Base-by-base conservation (phyloP, 768 basidiomycete genomes). In the Psilocybe sp. region DNA sequence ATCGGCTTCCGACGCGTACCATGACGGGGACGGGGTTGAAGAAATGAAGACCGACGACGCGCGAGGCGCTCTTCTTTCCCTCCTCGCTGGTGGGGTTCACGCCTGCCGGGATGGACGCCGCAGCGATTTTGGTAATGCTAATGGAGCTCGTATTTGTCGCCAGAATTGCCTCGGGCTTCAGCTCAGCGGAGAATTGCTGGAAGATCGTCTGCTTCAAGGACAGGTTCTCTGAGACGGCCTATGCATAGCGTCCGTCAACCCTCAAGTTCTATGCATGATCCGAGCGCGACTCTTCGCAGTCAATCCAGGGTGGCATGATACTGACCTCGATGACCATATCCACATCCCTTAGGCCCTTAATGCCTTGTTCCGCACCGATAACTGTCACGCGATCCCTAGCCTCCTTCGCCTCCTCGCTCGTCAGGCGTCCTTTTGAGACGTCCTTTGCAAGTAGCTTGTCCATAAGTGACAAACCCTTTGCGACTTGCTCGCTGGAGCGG, bases 21-120 rank as follows among this genome's bases (percentile, higher is more conserved):
- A 97, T 97, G 31, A 96, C 89, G 2, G 95, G 95, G 4, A 97
- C 95, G 4, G 95, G 95, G 61, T 98, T 96, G 74, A 97, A 96
- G 75, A 94, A 97, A 65, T 96, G 93, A 37, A 96, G 72, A 89
- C 89, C 93, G 44, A 97, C 90, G 36, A 94, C 92, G 40, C 92
- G 78, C 40, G 82, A 74, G 3, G 93, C 80, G 50, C 73, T 80
- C 52, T 68, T 70, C 65, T 77, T 81, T 6, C 87, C 90, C 56
- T 78, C 75, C 33, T 78, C 80, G 54, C 82, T 86, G 6, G 85
- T 73, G 14, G 85, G 71, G 47, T 71, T 73, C 37, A 75, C 62
- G 19, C 82, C 82, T 45, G 75, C 67, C 0, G 83, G 81, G 15
- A 93, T 68, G 7, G 88, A 85, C 28, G 89, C 73, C 6, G 87